Percentiles rank a stretch among this genome's conserved stretches.
These are phyloP conservation scores for Saccharomycopsis oosterbeekiorum DNA, from an alignment of 805 yeast genomes.

Conservation along the genomic window DNA sequence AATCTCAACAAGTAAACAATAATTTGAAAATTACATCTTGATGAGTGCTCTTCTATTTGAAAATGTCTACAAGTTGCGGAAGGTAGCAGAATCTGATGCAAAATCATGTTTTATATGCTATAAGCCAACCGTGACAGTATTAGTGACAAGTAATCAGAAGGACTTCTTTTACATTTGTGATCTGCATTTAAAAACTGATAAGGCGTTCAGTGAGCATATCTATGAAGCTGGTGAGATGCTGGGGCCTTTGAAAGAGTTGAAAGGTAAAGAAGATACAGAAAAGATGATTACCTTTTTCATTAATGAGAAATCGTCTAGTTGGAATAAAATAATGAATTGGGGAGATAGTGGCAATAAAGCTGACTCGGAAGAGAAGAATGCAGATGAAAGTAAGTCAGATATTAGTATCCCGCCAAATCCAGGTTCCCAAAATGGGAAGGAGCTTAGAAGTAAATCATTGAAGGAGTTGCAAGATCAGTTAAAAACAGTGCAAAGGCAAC, in stretches of 20 bases:
- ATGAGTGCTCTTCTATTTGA: slow-evolving; percentile 10
- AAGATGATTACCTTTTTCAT: slow-evolving; percentile 8
- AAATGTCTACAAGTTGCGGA: slow-evolving; percentile 32
- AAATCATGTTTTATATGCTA: slow-evolving; percentile 43
- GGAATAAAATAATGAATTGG: slow-evolving; percentile 7
- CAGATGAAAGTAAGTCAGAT: neutral
- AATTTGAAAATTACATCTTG: no score
- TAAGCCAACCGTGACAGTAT: slow-evolving; percentile 37
- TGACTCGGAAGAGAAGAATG: neutral
- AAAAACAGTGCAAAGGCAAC: neutral
- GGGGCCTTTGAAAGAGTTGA: slow-evolving; percentile 2
- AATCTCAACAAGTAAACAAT: no score
- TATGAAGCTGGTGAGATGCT: slow-evolving; percentile 4
- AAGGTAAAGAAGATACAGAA: slow-evolving; percentile 3
- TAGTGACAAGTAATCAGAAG: slow-evolving; percentile 27
- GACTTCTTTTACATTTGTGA: slow-evolving; percentile 48
- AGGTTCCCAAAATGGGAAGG: neutral
- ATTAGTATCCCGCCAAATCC: neutral
- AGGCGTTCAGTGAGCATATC: slow-evolving; percentile 17
- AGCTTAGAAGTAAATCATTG: neutral
- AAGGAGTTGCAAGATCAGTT: slow-evolving; percentile 7
- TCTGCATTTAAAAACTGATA: slow-evolving; percentile 36
- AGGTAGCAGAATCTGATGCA: slow-evolving; percentile 33
- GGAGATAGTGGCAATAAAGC: neutral
- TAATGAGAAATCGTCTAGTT: slow-evolving; percentile 9